Base-by-base conservation (phyloP, 768 basidiomycete species). In the Collybia sordida region DNA sequence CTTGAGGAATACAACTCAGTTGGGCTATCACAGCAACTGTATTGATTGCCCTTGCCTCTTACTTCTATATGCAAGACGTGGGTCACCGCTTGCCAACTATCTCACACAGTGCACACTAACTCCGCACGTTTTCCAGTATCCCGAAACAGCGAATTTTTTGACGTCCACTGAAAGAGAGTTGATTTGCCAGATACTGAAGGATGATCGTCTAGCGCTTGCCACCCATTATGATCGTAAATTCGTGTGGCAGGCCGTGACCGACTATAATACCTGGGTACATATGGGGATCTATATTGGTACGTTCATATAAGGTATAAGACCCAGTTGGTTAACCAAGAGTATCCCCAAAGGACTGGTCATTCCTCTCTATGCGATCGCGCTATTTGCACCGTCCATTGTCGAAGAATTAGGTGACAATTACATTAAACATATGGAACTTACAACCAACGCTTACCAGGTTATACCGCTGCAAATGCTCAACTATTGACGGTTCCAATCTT, bases 71-170 rank as follows among this genome's bases (percentile, higher is more conserved):
- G 67, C 65, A 82, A 52, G 80, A 83, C 60, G 78, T 78, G 43
- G 28, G 74, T 31, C 41, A 28, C 27, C 40, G 15, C 19, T 38
- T 36, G 18, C 18, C 43, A n/a, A 22, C 44, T 12, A 14, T 4
- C 8, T 11, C 11, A 6, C 11, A 15, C 18, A 36, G 36, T 15
- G 19, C 17, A 15, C 19, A 49, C 38, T 39, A 21, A 18, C 27
- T 15, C 28, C 8, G 17, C 28, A 22, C 1, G 24, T 24, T 37
- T 31, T 31, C 4, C 51, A 79, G 77, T 82, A 78, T 62, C 80
- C 82, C 19, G 76, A 78, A 54, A 85, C 81, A 1, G 82, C 82
- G 9, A 70, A 64, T 21, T 85, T 83, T 66, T 63, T 84, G 48
- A 75, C 70, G 14, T 66, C 70, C 7, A 48, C 55, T 0, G 82